A percentile compares a stretch with the other conserved stretches of the same genome.
Conservation (phyloP, 2,329 filamentous ascomycete species). For the Colletotrichum tabaci region DNA sequence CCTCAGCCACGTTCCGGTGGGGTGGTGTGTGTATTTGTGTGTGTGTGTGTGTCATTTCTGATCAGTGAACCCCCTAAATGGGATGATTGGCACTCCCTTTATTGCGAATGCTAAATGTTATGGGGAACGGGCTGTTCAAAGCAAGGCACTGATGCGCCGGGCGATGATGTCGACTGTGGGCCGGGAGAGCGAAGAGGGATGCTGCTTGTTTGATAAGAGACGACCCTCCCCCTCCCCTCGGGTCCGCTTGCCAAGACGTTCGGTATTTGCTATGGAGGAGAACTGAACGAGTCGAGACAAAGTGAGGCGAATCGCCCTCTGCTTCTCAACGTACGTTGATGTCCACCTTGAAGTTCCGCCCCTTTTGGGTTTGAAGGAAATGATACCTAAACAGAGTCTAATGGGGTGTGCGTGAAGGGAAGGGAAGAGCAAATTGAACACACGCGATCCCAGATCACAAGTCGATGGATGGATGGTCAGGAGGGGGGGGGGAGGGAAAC, state of each 20-base stretch:
- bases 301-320: background rate
- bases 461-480: background rate
- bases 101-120: background rate
- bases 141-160: background rate
- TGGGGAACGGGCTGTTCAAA: background rate
- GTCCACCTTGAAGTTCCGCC: background rate
- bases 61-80: background rate
- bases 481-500: background rate
- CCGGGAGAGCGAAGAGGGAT: background rate
- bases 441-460: background rate
- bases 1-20: slow-evolving; percentile 3
- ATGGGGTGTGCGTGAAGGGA: too few relatives aligned
- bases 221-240: background rate
- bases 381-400: background rate
- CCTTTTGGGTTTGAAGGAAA: background rate
- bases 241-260: background rate
- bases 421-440: background rate
- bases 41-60: too few relatives aligned
- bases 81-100: background rate
- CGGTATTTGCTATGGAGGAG: background rate
- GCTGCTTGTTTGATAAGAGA: background rate
- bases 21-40: too few relatives aligned
- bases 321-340: background rate
- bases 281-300: slow-evolving; percentile 2
- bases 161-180: slow-evolving; percentile 28